These are phyloP conservation scores for Thielaviopsis punctulata DNA, from an alignment of 2,329 filamentous ascomycete species.

Conservation along the genomic window DNA sequence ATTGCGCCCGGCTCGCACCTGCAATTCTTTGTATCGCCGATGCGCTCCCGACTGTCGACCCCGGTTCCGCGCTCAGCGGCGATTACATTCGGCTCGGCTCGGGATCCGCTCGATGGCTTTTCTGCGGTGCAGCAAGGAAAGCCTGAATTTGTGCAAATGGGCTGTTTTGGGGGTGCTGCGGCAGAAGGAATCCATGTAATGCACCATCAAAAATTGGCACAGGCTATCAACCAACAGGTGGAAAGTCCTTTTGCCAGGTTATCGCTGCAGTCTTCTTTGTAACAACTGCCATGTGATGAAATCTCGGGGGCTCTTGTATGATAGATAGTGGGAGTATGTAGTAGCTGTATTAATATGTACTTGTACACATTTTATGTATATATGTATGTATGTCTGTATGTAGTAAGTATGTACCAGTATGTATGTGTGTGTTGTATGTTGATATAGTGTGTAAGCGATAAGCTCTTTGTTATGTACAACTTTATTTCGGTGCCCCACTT, in stretches of 20 bases:
- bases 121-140: background rate
- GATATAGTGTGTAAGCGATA: background rate
- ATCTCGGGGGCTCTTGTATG: no score
- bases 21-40: constrained; percentile 41
- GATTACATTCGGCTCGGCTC: constrained; percentile 21
- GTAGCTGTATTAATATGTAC: no score
- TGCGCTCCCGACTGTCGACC: constrained; percentile 7
- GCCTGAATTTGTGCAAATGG: no score
- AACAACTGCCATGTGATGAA: background rate
- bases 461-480: background rate
- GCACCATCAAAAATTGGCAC: constrained; percentile 38
- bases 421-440: no score
- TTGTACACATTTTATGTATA: background rate
- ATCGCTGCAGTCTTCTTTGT: background rate
- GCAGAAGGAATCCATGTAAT: constrained; percentile 1
- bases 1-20: constrained; percentile 46
- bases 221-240: constrained; percentile 26
- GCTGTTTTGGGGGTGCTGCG: background rate
- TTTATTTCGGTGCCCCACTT: background rate
- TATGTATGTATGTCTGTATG: no score
- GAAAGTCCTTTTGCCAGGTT: constrained; percentile 11
- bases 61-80: constrained; percentile 13
- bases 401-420: no score
- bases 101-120: background rate
- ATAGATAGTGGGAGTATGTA: no score